Evolutionary conservation across 805 yeast genomes (phyloP).

Genomic region (Pichia eremophila): DNA sequence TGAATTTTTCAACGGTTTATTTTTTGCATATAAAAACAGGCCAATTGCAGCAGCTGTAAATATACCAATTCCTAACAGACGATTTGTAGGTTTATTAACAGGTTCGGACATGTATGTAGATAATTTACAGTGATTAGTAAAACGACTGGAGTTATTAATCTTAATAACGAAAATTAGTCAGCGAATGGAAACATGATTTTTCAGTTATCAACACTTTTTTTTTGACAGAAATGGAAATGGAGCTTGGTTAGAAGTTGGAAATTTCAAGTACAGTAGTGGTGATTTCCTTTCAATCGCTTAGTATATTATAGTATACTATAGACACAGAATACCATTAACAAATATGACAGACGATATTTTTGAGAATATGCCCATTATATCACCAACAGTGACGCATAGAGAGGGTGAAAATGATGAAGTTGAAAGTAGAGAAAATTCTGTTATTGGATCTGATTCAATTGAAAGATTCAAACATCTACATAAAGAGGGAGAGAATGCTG

Average conservation of each 20-base stretch:
- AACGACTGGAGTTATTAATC: no score
- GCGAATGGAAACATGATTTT: background rate
- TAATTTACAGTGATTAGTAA: background rate
- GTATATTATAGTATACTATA: no score
- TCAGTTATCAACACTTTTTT: background rate
- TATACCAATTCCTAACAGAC: constrained; percentile 2
- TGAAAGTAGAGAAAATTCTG: background rate
- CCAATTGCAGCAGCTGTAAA: constrained; percentile 6
- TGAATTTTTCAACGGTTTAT: constrained; percentile 4
- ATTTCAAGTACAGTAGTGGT: no score
- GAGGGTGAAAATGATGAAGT: background rate
- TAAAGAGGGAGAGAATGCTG: background rate
- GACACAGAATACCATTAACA: no score
- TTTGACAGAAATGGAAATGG: background rate
- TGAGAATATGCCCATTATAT: constrained; percentile 24
- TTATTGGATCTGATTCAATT: background rate
- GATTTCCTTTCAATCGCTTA: no score
- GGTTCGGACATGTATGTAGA: background rate
- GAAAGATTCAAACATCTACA: background rate
- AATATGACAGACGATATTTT: constrained; percentile 6
- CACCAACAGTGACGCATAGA: constrained; percentile 25
- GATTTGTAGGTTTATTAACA: background rate
- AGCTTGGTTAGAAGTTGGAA: no score
- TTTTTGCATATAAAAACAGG: background rate
- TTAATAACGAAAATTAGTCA: constrained; percentile 1